These are phyloP conservation scores for Bocquillonia castaneifolia DNA, from an alignment of 441 rosid genomes.

Conservation along the genomic window DNA sequence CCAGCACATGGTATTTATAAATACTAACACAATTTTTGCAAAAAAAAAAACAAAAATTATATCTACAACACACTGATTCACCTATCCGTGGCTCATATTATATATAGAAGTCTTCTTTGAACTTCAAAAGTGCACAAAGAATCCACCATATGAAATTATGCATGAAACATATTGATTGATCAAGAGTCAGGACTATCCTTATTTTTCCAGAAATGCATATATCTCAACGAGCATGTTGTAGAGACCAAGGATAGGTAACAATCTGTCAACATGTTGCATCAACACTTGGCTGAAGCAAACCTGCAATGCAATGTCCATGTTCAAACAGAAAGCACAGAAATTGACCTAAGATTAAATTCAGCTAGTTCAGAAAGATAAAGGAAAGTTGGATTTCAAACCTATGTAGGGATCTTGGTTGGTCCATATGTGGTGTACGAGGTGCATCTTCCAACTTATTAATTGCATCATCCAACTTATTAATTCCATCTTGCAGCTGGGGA, in stretches of 20 bases:
- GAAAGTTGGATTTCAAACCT: slow-evolving; percentile 35
- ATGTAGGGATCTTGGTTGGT: slow-evolving; percentile 29
- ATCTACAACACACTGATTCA: too few species aligned
- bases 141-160: neutral
- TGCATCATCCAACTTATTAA: slow-evolving; percentile 22
- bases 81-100: too few species aligned
- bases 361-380: neutral
- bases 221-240: slow-evolving; percentile 23
- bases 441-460: slow-evolving; percentile 25
- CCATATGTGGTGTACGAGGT: slow-evolving; percentile 9
- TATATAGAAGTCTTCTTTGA: neutral
- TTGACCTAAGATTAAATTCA: neutral
- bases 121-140: neutral
- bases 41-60: neutral
- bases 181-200: neutral
- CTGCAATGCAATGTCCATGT: slow-evolving; percentile 25
- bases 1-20: too few species aligned
- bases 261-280: slow-evolving; percentile 16
- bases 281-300: slow-evolving; percentile 33
- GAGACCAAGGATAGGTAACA: neutral
- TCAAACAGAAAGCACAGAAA: neutral
- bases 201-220: neutral
- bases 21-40: too few species aligned
- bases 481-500: slow-evolving; percentile 26
- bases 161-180: neutral